phyloP scores from a whole-genome alignment of 2,329 filamentous ascomycete genomes.

The Stemphylium beticola region DNA sequence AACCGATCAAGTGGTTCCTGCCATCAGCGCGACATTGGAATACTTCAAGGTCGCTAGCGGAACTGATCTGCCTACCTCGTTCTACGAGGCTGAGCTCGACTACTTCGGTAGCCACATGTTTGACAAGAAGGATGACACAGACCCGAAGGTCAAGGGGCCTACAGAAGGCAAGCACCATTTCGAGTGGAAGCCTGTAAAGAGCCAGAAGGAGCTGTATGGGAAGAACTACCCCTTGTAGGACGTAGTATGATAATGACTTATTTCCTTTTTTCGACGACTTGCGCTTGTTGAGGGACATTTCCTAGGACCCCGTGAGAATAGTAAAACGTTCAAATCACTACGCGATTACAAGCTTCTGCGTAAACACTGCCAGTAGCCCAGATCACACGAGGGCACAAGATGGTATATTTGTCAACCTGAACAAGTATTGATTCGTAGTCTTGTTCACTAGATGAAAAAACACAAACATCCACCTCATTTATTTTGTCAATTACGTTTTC shows the following conservation, averaged over 20 bases:
- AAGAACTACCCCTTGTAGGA: conserved; percentile 18
- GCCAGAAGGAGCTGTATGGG: conserved; percentile 29
- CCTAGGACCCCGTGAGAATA: not conserved
- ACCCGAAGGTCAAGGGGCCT: conserved; percentile 54
- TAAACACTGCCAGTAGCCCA: no score
- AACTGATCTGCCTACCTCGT: conserved; percentile 67
- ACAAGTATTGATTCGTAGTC: not conserved
- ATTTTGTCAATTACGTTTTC: not conserved
- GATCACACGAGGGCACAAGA: no score
- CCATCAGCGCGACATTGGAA: conserved; percentile 67
- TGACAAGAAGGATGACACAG: conserved; percentile 62
- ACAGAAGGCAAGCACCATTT: conserved; percentile 66
- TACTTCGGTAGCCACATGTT: conserved; percentile 74
- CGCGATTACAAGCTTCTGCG: no score
- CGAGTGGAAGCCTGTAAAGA: conserved; percentile 62
- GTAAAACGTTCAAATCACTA: not conserved
- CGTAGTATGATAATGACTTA: not conserved
- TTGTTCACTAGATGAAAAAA: not conserved
- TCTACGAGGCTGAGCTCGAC: conserved; percentile 74
- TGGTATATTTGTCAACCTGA: no score
- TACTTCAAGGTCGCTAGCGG: conserved; percentile 70
- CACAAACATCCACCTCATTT: not conserved
- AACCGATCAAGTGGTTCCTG: conserved; percentile 66
- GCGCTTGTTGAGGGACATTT: not conserved
- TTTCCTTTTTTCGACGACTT: not conserved